These are phyloP conservation scores for Mrakia gelida DNA, from an alignment of 768 basidiomycete genomes.

Conservation along the genomic window DNA sequence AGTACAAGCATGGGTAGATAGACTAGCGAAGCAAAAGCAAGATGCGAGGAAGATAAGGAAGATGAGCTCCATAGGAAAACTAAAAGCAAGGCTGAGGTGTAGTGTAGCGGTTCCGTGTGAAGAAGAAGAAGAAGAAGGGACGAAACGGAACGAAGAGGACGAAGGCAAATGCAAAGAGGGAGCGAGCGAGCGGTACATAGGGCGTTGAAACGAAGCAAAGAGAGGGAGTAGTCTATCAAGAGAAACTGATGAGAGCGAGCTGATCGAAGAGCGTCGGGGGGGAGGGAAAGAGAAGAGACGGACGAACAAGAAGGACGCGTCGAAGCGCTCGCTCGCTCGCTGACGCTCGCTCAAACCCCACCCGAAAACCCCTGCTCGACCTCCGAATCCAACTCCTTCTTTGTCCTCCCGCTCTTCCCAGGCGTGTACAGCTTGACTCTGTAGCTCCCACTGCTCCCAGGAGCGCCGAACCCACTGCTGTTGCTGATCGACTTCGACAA, in stretches of 20 bases:
- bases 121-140: not conserved
- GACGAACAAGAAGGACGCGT: too few relatives aligned
- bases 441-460: not conserved
- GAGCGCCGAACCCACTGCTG: not conserved
- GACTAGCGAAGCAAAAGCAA: too few relatives aligned
- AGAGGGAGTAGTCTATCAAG: not conserved
- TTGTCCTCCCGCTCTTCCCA: not conserved
- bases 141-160: not conserved
- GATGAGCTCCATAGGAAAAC: not conserved
- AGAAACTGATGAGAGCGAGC: not conserved
- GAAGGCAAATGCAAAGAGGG: not conserved
- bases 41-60: too few relatives aligned
- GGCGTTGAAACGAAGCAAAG: not conserved
- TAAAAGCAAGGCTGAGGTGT: too few relatives aligned
- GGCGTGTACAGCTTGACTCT: constrained; percentile 2
- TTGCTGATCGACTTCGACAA: not conserved
- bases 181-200: not conserved
- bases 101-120: too few relatives aligned
- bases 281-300: too few relatives aligned
- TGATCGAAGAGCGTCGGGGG: not conserved
- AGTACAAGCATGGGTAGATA: not conserved
- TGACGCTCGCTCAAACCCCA: not conserved
- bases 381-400: not conserved
- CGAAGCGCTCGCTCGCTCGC: too few relatives aligned
- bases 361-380: not conserved